Conservation (phyloP, 1,284 basidiomycete species). For the Trichosporon sp. region DNA sequence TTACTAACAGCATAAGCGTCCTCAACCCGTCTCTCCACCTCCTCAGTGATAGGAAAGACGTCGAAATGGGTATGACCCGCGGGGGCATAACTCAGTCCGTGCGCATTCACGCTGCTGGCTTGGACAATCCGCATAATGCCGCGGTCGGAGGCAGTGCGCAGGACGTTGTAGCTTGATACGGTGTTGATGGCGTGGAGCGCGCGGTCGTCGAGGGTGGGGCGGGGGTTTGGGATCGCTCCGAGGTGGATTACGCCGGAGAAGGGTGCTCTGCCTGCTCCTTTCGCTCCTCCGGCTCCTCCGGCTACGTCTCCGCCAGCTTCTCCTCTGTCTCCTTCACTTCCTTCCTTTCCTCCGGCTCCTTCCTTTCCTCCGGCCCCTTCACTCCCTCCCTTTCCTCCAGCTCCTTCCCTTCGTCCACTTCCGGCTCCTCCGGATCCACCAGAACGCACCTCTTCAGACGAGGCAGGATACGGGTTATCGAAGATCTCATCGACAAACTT, state of each 20-base stretch:
- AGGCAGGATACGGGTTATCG: constrained; percentile 12
- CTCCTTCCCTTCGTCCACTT: too few relatives aligned
- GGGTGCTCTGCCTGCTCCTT: too few relatives aligned
- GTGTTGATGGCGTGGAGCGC: constrained; percentile 45
- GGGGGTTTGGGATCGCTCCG: constrained; percentile 41
- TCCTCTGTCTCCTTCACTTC: too few relatives aligned
- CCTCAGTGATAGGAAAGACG: constrained; percentile 35
- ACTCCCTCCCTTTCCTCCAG: too few relatives aligned
- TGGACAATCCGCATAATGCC: constrained; percentile 42
- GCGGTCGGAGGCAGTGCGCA: constrained; percentile 38
- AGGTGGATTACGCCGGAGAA: constrained; percentile 46
- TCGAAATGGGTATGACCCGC: constrained; percentile 26
- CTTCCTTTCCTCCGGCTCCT: too few relatives aligned
- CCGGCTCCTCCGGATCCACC: too few relatives aligned
- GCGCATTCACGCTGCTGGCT: constrained; percentile 42
- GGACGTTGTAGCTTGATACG: constrained; percentile 34
- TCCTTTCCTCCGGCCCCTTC: too few relatives aligned
- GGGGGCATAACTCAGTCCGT: constrained; percentile 32
- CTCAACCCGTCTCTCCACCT: constrained; percentile 24
- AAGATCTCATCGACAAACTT: constrained; percentile 27
- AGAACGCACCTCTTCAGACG: too few relatives aligned
- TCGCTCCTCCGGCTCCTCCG: background rate
- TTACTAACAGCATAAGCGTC: constrained; percentile 43
- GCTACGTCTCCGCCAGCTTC: too few relatives aligned
- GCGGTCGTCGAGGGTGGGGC: constrained; percentile 24